Evolutionary conservation across 495 filamentous ascomycete species (phyloP), one percentile per base, ranked within the genome.

Genomic region (Neurospora africana): DNA sequence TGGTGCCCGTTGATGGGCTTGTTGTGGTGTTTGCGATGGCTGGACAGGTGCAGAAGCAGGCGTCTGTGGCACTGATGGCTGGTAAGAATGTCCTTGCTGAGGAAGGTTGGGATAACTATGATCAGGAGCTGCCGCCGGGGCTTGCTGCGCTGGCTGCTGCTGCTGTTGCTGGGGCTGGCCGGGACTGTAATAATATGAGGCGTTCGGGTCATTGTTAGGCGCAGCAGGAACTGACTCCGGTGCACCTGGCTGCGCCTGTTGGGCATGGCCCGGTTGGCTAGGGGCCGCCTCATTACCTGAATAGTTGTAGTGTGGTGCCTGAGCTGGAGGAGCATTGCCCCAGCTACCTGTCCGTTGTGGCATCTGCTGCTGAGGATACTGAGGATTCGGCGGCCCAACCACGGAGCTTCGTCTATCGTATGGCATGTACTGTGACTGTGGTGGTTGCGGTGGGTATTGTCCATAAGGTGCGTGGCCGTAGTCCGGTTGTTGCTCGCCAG

Each of bases 401-500:
- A 81, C 69, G 5, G 84, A 84, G n/a, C 76, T 72, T 19, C 82
- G 77, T 72, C 78, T 82, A 70, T 84, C 82, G 65, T 83, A 84
- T 30, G 70, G 40, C 17, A 77, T 47, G 72, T 81, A 83, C 69
- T 82, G 83, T 23, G 79, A 74, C 72, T 79, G 82, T 9, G 77
- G 75, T 15, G 78, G 71, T 53, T 76, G 81, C 39, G 80, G 82
- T 21, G 75, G 71, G 33, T 75, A 78, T 39, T 82, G 80, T 27
- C 78, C 72, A 36, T 85, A 85, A 30, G 78, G 75, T 37, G 80
- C 80, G 30, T 79, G 79, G 15, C 75, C 76, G 72, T 89, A 89
- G 19, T 91, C 90, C 17, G 85, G 80, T 68, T 84, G 80, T 21
- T 85, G 78, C 75, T 91, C 90, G 38, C 89, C 88, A 38, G 89